Evolutionary conservation across 176 grass and related monocot genomes (phyloP).

Genomic region (Alloteropsis semialata): DNA sequence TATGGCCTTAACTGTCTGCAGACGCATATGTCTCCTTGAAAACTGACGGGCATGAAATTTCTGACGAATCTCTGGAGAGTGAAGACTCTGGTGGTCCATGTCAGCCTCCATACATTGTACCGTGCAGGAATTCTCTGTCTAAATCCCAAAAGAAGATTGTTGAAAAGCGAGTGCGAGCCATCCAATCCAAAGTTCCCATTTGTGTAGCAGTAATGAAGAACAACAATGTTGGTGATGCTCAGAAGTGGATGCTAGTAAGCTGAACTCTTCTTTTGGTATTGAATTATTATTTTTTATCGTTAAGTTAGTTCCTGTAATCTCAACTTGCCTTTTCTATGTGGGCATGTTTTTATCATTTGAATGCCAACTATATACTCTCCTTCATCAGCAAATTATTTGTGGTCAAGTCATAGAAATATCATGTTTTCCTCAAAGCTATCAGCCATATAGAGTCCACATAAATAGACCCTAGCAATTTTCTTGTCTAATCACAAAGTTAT

Average conservation of each 20-base stretch:
- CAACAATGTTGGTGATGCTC: background rate
- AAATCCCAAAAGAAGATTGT: conserved; percentile 22
- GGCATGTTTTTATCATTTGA: background rate
- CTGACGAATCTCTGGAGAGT: background rate
- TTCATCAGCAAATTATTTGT: background rate
- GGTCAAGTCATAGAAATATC: background rate
- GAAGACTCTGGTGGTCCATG: background rate
- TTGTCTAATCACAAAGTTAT: background rate
- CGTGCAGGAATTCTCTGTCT: background rate
- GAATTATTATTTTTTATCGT: background rate
- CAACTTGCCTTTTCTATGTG: background rate
- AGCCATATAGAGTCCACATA: background rate
- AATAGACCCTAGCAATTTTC: background rate
- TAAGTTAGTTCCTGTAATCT: background rate
- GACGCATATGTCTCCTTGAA: background rate
- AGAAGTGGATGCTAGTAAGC: conserved; percentile 27
- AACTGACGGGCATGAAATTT: background rate
- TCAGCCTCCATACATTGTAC: background rate
- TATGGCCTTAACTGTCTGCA: conserved; percentile 10
- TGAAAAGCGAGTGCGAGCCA: conserved; percentile 21
- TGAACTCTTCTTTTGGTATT: background rate
- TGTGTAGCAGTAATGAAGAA: conserved; percentile 29
- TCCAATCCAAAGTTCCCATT: conserved; percentile 8
- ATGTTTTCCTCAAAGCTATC: background rate
- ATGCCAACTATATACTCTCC: background rate